Conservation (phyloP, 2,329 filamentous ascomycete species). For the Cercospora sesami region DNA sequence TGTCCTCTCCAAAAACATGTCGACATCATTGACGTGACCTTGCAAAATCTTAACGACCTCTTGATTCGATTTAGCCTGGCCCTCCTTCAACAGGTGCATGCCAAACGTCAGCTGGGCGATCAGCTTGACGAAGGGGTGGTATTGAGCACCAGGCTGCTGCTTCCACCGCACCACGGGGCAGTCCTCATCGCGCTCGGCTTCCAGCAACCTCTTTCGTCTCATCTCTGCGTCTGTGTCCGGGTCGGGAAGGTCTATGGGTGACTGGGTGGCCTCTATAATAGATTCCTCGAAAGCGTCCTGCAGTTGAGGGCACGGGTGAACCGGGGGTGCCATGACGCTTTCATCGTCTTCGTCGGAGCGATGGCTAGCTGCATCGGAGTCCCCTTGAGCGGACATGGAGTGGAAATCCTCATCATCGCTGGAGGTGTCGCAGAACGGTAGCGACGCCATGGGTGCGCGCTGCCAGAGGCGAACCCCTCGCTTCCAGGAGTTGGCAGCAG, state of each 20-base stretch:
- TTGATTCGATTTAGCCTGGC: conserved; percentile 81
- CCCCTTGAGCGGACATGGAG: conserved; percentile 26
- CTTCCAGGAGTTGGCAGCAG: conserved; percentile 3
- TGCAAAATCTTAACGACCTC: conserved; percentile 89
- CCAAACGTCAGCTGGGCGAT: conserved; percentile 92
- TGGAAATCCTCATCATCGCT: conserved; percentile 34
- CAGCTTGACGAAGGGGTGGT: conserved; percentile 87
- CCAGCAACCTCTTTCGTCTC: conserved; percentile 67
- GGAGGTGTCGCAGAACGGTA: conserved; percentile 20
- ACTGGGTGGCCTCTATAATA: conserved; percentile 67
- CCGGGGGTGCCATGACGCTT: conserved; percentile 43
- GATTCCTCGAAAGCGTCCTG: conserved; percentile 83
- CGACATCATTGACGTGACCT: conserved; percentile 88
- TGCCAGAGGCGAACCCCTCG: background rate
- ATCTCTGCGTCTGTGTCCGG: conserved; percentile 54
- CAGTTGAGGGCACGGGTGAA: conserved; percentile 73
- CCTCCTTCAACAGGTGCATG: conserved; percentile 80
- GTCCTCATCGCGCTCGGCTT: conserved; percentile 66
- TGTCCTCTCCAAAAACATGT: conserved; percentile 82
- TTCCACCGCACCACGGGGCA: conserved; percentile 72
- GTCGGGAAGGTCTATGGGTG: conserved; percentile 41
- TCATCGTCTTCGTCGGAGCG: conserved; percentile 13
- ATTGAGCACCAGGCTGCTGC: conserved; percentile 70
- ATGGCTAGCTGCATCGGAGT: conserved; percentile 5
- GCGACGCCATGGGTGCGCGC: conserved; percentile 24